These are phyloP conservation scores for Penicillium cinerascens DNA, from an alignment of 495 filamentous ascomycete species.

Conservation along the genomic window DNA sequence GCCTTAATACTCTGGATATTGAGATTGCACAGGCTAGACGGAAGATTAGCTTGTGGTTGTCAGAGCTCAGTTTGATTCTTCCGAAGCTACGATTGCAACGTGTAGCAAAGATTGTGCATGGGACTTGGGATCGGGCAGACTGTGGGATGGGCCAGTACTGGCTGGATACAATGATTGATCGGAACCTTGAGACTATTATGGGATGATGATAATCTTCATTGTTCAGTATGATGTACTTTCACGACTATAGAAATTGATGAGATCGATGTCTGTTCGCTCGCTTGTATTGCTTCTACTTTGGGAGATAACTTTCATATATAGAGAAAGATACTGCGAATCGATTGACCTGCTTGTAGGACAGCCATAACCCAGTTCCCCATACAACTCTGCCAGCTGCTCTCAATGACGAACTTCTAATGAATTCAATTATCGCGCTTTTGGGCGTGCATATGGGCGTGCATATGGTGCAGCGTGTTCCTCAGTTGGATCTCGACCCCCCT, in stretches of 20 bases:
- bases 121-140: slow-evolving; percentile 24
- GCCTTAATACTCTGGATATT: slow-evolving; percentile 21
- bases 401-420: slow-evolving; percentile 18
- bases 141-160: slow-evolving; percentile 17
- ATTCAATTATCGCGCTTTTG: slow-evolving; percentile 15
- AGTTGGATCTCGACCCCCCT: slow-evolving; percentile 17
- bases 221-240: too few relatives aligned
- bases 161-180: slow-evolving; percentile 26
- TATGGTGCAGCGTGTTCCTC: slow-evolving; percentile 15
- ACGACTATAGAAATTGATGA: background rate
- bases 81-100: slow-evolving; percentile 26
- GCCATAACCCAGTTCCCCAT: slow-evolving; percentile 11
- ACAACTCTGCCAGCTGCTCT: slow-evolving; percentile 16
- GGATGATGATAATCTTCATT: slow-evolving; percentile 8
- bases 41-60: slow-evolving; percentile 21
- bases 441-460: slow-evolving; percentile 7
- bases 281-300: too few relatives aligned
- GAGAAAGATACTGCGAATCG: slow-evolving; percentile 6
- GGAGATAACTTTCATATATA: too few relatives aligned
- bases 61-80: slow-evolving; percentile 22
- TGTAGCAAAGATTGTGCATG: slow-evolving; percentile 17
- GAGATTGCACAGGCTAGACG: slow-evolving; percentile 27
- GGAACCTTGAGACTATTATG: slow-evolving; percentile 26
- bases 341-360: slow-evolving; percentile 6
- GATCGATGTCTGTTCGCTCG: too few relatives aligned